Conservation (phyloP, 306 rosid species). For the Argentina anserina region DNA sequence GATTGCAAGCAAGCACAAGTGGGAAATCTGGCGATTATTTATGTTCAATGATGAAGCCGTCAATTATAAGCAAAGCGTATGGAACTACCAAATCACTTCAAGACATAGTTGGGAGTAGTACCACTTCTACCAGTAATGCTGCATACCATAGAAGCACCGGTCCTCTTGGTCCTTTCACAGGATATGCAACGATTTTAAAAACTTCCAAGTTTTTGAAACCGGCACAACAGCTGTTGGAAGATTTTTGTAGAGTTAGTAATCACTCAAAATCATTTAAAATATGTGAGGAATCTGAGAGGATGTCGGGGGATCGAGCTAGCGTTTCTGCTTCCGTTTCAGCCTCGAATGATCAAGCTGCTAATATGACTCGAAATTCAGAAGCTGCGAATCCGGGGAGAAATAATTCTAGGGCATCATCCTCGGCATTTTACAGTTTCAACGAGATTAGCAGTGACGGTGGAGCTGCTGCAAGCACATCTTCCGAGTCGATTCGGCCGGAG, state of each 20-base stretch:
- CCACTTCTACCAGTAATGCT: slow-evolving; percentile 25
- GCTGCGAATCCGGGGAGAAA: slow-evolving; percentile 17
- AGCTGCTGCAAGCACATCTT: slow-evolving; percentile 37
- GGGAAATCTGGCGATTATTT: slow-evolving; percentile 16
- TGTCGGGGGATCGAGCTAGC: slow-evolving; percentile 38
- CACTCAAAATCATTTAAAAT: slow-evolving; percentile 21
- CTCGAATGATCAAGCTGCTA: slow-evolving; percentile 19
- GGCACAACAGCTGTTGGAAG: slow-evolving; percentile 68
- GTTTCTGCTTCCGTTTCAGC: slow-evolving; percentile 24
- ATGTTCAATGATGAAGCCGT: slow-evolving; percentile 37
- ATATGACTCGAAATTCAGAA: slow-evolving; percentile 36
- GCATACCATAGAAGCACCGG: slow-evolving; percentile 48
- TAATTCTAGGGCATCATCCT: slow-evolving; percentile 46
- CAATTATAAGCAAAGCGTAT: slow-evolving; percentile 38
- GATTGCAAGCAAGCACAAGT: slow-evolving; percentile 22
- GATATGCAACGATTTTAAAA: slow-evolving; percentile 82
- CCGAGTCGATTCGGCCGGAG: slow-evolving; percentile 46
- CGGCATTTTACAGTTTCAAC: slow-evolving; percentile 41
- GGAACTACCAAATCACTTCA: slow-evolving; percentile 44
- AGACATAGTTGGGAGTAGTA: slow-evolving; percentile 46
- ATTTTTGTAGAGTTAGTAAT: slow-evolving; percentile 34
- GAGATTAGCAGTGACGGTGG: slow-evolving; percentile 47
- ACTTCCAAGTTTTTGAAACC: slow-evolving; percentile 74
- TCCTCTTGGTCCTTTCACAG: slow-evolving; percentile 96
- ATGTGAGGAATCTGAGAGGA: slow-evolving; percentile 37